Evolutionary conservation across 352 stramenopile species (phyloP).

Genomic region (Halophytophthora polymorphica): DNA sequence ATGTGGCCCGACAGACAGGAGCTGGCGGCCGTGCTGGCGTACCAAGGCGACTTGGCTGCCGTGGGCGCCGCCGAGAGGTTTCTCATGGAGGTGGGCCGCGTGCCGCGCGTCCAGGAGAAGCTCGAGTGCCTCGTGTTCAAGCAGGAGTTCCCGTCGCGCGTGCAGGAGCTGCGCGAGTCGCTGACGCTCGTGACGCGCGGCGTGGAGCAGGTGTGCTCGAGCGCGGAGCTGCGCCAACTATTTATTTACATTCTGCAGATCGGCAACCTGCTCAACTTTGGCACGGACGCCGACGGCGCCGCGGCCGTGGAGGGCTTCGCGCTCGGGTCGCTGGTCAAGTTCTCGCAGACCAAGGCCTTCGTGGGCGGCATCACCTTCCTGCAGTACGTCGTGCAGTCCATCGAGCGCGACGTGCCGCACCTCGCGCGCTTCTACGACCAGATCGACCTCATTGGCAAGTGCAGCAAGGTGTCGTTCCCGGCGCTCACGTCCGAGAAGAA

Average conservation of each 20-base stretch:
- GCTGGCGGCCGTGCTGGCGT: conserved; percentile 65
- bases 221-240: conserved; percentile 63
- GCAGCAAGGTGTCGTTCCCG: conserved; percentile 66
- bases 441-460: conserved; percentile 72
- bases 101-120: conserved; percentile 71
- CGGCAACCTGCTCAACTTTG: conserved; percentile 77
- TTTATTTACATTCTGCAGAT: conserved; percentile 88
- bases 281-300: conserved; percentile 36
- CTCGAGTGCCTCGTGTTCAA: conserved; percentile 79
- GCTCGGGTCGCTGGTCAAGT: conserved; percentile 74
- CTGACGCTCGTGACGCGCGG: conserved; percentile 74
- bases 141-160: conserved; percentile 74
- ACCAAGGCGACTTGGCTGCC: conserved; percentile 51
- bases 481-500: conserved; percentile 71
- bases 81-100: conserved; percentile 63
- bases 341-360: conserved; percentile 87
- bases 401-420: conserved; percentile 74
- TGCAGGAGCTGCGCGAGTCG: conserved; percentile 73
- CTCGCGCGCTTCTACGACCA: conserved; percentile 74
- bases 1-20: conserved; percentile 83
- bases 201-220: conserved; percentile 79
- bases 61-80: conserved; percentile 78
- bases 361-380: conserved; percentile 78
- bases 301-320: conserved; percentile 62
- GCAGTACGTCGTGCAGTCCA: conserved; percentile 85